Base-by-base conservation (phyloP, 2,329 filamentous ascomycete species). In the Corinectria fuckeliana region DNA sequence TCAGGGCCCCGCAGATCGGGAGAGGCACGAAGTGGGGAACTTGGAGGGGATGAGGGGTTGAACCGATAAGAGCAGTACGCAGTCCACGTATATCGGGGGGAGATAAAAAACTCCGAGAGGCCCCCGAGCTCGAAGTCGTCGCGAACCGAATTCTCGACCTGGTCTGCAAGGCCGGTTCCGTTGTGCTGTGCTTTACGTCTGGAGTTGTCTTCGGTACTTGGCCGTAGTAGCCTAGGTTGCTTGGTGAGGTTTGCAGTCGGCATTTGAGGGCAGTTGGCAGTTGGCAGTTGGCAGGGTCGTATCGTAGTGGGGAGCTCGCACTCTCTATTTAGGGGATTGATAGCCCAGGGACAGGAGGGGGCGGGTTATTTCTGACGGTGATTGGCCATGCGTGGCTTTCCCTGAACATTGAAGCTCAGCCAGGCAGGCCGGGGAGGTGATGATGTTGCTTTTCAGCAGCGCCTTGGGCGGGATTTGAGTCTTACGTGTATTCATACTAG, bases 81-180 rank as follows among this genome's bases (percentile, higher is more conserved):
- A 25, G 25, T 30, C 18, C 36, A 13, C n/a, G n/a, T n/a, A n/a
- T n/a, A 11, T 38, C 21, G n/a, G 8, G 6, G 5, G 21, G 21
- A 26, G 39, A 38, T 52, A 58, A 58, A 57, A n/a, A 38, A 36
- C 26, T 41, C 41, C 42, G 25, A 42, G n/a, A 26, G 25, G 16
- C 42, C 49, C 53, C 49, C 41, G 34, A 32, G 26, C 5, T 36
- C n/a, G 14, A 26, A 7, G n/a, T 21, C 45, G 16, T 49, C 14
- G 42, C 25, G 25, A 6, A 5, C 25, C 23, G 10, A 14, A 4
- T 9, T 28, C 28, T 18, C 6, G 23, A 13, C 4, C 28, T 26
- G 10, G 39, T 23, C 10, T 28, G n/a, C 16, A 25, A 23, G 42
- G 42, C 25, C n/a, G 23, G 42, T 26, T 30, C 25, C 42, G 16